Conservation (phyloP, 164 flowering plant species). For the Vitis rupestris region DNA sequence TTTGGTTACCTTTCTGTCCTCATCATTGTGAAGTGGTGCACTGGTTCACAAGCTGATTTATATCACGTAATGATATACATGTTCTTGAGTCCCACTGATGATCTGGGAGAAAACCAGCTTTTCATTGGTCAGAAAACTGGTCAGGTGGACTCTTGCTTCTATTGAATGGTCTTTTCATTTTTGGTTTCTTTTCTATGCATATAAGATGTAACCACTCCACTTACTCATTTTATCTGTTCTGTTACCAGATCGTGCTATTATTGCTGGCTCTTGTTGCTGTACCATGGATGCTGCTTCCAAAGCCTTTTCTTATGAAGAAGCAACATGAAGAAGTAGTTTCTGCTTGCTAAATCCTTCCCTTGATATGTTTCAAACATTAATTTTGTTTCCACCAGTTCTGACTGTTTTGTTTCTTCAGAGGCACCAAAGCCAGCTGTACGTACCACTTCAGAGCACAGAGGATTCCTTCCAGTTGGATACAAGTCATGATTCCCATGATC, state of each 20-base stretch:
- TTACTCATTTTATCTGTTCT: slow-evolving; percentile 5
- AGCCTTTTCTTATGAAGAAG: slow-evolving; percentile 86
- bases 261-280: slow-evolving; percentile 81
- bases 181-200: not conserved
- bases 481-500: slow-evolving; percentile 64
- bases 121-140: slow-evolving; percentile 73
- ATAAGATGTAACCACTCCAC: not conserved
- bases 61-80: slow-evolving; percentile 95
- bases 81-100: slow-evolving; percentile 98
- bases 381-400: not conserved
- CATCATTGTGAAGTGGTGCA: slow-evolving; percentile 83
- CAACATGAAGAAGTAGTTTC: slow-evolving; percentile 67
- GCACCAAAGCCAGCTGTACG: slow-evolving; percentile 79
- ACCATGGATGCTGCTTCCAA: slow-evolving; percentile 98
- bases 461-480: slow-evolving; percentile 61
- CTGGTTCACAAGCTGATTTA: slow-evolving; percentile 94
- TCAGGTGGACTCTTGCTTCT: slow-evolving; percentile 58
- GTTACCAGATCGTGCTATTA: slow-evolving; percentile 63
- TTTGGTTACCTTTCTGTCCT: slow-evolving; percentile 95
- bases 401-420: slow-evolving; percentile 52
- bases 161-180: not conserved
- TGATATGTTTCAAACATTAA: not conserved
- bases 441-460: slow-evolving; percentile 55
- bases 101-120: slow-evolving; percentile 95
- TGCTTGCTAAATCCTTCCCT: not conserved